Evolutionary conservation across 2,329 filamentous ascomycete species (phyloP).

Genomic region (Penicillium hesseltinei): DNA sequence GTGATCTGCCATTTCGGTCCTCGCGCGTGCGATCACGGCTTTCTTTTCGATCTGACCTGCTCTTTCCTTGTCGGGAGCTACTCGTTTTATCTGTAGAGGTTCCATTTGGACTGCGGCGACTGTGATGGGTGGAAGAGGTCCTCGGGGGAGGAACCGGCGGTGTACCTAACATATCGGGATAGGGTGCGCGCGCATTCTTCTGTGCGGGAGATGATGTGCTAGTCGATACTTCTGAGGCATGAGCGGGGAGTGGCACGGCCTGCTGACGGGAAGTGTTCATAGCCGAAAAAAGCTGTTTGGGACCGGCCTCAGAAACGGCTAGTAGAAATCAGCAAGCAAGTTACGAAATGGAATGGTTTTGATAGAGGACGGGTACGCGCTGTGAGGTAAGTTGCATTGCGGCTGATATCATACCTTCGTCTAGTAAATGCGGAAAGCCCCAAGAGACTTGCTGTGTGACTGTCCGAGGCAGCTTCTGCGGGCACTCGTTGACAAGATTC

Average conservation of each 20-base stretch:
- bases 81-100: conserved; percentile 36
- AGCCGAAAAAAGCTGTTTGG: conserved; percentile 38
- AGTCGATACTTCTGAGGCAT: conserved; percentile 44
- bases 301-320: conserved; percentile 34
- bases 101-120: conserved; percentile 40
- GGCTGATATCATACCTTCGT: conserved; percentile 60
- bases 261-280: conserved; percentile 48
- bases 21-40: conserved; percentile 37
- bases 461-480: conserved; percentile 23
- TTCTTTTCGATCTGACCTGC: conserved; percentile 37
- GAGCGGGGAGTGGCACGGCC: conserved; percentile 41
- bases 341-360: conserved; percentile 38
- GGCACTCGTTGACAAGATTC: conserved; percentile 17
- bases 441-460: conserved; percentile 22
- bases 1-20: conserved; percentile 45
- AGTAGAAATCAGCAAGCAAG: conserved; percentile 26
- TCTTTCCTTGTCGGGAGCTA: conserved; percentile 43
- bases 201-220: conserved; percentile 28
- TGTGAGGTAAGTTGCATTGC: conserved; percentile 61
- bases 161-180: conserved; percentile 53
- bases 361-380: conserved; percentile 43
- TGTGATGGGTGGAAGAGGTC: conserved; percentile 71
- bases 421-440: conserved; percentile 28
- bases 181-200: conserved; percentile 33
- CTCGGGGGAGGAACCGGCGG: conserved; percentile 74